Evolutionary conservation across 176 grass and related monocot species (phyloP).

Genomic region (Zoysia pacifica): DNA sequence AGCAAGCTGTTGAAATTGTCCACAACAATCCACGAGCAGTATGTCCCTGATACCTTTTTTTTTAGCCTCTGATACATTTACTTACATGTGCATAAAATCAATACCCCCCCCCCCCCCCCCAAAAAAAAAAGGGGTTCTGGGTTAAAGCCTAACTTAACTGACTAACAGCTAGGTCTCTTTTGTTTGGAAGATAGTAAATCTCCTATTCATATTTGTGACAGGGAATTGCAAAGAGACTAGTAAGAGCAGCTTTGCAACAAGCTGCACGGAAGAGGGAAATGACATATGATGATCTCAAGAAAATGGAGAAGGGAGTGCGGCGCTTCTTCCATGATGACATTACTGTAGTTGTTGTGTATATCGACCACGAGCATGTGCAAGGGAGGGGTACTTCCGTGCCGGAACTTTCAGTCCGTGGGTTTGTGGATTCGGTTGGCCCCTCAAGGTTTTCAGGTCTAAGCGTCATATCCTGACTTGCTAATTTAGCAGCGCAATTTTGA

Average conservation of each 20-base stretch:
- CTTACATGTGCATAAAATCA: not conserved
- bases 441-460: slow-evolving; percentile 54
- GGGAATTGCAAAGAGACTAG: slow-evolving; percentile 64
- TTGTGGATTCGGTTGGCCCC: slow-evolving; percentile 58
- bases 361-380: slow-evolving; percentile 51
- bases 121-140: not conserved
- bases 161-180: not conserved
- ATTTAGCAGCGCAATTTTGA: slow-evolving; percentile 36
- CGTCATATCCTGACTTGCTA: slow-evolving; percentile 26
- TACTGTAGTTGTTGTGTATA: slow-evolving; percentile 55
- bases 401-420: slow-evolving; percentile 65
- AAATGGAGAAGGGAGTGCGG: slow-evolving; percentile 58
- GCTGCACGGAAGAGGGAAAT: slow-evolving; percentile 66
- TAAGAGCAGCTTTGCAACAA: slow-evolving; percentile 58
- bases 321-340: slow-evolving; percentile 71
- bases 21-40: slow-evolving; percentile 41
- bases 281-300: slow-evolving; percentile 60
- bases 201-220: slow-evolving; percentile 1
- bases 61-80: not conserved
- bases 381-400: slow-evolving; percentile 38
- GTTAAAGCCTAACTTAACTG: not conserved
- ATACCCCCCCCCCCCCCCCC: no score
- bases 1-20: slow-evolving; percentile 70
- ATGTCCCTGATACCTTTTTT: not conserved
- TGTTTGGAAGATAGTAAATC: not conserved